A percentile compares a stretch with the other conserved stretches of the same genome.
These are phyloP conservation scores for Dipteronia dyeriana DNA, from an alignment of 345 rosid genomes.

Conservation along the genomic window DNA sequence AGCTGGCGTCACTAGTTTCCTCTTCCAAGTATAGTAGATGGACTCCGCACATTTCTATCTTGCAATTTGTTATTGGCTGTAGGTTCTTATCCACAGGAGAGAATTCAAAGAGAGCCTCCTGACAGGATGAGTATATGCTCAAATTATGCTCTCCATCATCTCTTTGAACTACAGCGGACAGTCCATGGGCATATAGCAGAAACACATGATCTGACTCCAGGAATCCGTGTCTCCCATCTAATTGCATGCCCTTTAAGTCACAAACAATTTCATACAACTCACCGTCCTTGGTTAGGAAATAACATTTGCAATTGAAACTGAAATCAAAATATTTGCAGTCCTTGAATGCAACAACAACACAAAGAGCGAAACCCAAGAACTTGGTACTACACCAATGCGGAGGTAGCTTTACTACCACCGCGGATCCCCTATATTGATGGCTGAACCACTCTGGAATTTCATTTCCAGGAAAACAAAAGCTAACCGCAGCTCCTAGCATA, in stretches of 20 bases:
- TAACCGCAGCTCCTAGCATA: neutral
- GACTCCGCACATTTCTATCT: conserved; percentile 6
- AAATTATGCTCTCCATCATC: neutral
- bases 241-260: too few species aligned
- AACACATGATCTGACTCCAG: conserved; percentile 7
- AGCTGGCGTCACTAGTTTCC: neutral
- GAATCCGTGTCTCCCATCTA: neutral
- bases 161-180: conserved; percentile 1
- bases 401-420: conserved; percentile 1
- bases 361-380: neutral
- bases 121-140: neutral
- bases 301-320: neutral
- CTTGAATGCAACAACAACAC: conserved; percentile 2
- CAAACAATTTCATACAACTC: neutral
- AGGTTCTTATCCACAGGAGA: neutral
- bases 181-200: neutral
- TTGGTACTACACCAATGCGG: neutral
- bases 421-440: conserved; percentile 2
- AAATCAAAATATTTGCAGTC: neutral
- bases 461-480: conserved; percentile 7
- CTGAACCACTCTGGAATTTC: conserved; percentile 12
- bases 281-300: neutral
- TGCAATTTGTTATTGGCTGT: neutral
- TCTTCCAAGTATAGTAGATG: neutral
- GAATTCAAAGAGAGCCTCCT: conserved; percentile 12